Percentiles rank a stretch among this genome's conserved stretches.
These are phyloP conservation scores for Curvularia sp. DNA, from an alignment of 2,329 filamentous ascomycete species.

Conservation along the genomic window DNA sequence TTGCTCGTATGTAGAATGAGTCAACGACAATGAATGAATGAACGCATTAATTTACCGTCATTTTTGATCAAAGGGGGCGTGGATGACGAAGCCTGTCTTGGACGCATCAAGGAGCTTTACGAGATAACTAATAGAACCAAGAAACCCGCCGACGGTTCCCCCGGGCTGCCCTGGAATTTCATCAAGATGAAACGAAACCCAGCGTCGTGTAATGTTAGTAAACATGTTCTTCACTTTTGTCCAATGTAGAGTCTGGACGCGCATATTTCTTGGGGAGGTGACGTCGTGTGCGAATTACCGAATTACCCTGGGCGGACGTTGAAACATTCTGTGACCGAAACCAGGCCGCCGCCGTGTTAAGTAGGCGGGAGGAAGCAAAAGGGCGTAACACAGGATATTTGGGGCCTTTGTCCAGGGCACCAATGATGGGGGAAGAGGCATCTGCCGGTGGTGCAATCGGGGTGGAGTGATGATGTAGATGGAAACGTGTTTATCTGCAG, in stretches of 20 bases:
- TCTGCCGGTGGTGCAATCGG: not conserved
- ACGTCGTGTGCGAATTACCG: not conserved
- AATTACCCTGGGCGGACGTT: conserved; percentile 4
- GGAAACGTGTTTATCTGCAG: conserved; percentile 7
- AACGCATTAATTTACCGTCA: not conserved
- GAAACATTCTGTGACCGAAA: conserved; percentile 11
- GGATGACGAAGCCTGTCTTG: not conserved
- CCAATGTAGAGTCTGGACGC: not conserved
- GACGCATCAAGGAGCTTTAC: not conserved
- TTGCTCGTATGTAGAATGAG: conserved; percentile 15
- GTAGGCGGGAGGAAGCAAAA: not conserved
- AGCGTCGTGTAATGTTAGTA: not conserved
- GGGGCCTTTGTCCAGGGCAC: not conserved
- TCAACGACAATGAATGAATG: conserved; percentile 1
- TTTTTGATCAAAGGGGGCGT: not conserved
- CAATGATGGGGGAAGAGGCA: not conserved
- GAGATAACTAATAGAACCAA: not conserved
- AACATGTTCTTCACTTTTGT: not conserved
- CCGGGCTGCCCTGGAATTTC: not conserved
- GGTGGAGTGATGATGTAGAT: not conserved
- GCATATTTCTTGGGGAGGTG: not conserved
- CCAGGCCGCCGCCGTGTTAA: not conserved
- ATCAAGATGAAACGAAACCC: conserved; percentile 9
- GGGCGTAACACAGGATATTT: not conserved
- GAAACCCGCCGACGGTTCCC: not conserved